Evolutionary conservation across 371 early-diverging fungal species (phyloP).

Genomic region (Lichtheimia ramosa): DNA sequence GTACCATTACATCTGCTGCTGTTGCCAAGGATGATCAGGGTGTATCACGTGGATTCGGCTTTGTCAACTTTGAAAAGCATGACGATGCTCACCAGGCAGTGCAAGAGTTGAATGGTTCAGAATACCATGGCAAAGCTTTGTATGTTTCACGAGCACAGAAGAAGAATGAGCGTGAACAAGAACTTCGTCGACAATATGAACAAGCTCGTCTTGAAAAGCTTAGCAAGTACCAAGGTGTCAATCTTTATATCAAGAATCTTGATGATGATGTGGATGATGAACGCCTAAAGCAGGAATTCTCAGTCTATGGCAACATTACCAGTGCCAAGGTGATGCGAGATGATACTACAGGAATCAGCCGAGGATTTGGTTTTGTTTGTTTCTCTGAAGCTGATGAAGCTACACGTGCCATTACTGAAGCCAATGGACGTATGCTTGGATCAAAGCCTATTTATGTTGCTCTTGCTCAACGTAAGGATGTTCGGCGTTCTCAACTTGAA

Average conservation of each 20-base stretch:
- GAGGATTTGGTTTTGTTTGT: conserved; percentile 80
- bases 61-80: conserved; percentile 88
- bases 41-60: conserved; percentile 80
- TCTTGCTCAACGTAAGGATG: conserved; percentile 90
- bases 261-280: conserved; percentile 88
- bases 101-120: conserved; percentile 81
- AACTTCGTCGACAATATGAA: conserved; percentile 84
- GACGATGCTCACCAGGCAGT: conserved; percentile 84
- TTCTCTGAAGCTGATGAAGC: conserved; percentile 79
- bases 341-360: conserved; percentile 62
- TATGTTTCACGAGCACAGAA: conserved; percentile 94
- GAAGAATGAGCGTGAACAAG: conserved; percentile 92
- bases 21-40: conserved; percentile 69
- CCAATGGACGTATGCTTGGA: conserved; percentile 80
- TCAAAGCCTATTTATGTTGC: conserved; percentile 91
- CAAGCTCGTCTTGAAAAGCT: conserved; percentile 79
- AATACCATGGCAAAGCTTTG: conserved; percentile 74
- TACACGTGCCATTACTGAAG: conserved; percentile 75
- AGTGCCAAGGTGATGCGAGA: conserved; percentile 90
- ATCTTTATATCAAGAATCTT: conserved; percentile 91
- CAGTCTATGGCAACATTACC: conserved; percentile 85
- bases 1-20: conserved; percentile 72
- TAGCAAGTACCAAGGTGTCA: conserved; percentile 90
- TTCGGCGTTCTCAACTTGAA: conserved; percentile 77
- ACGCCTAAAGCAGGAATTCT: conserved; percentile 81